Conservation (phyloP, 257 asterid species). For the Gynochthodes officinalis region DNA sequence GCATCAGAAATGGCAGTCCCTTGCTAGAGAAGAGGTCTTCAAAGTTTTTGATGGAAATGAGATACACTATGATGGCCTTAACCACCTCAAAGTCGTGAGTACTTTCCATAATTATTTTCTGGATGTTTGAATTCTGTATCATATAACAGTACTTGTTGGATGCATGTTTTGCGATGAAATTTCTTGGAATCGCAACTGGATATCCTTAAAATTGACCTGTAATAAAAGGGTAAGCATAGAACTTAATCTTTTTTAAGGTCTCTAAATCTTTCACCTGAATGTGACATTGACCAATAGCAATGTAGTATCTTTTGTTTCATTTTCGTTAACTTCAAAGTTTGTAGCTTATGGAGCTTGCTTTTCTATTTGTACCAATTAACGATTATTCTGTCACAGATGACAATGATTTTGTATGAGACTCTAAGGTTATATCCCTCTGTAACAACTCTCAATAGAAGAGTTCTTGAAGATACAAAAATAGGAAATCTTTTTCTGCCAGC, state of each 20-base stretch:
- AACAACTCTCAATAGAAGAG: constrained; percentile 10
- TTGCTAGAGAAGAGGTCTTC: constrained; percentile 42
- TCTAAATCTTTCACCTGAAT: no score
- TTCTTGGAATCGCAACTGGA: neutral
- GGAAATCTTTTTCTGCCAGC: constrained; percentile 32
- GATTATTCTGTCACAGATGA: constrained; percentile 19
- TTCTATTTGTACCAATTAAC: neutral
- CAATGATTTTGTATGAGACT: constrained; percentile 40
- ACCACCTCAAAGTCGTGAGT: constrained; percentile 41
- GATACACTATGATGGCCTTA: constrained; percentile 31
- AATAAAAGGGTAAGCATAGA: no score
- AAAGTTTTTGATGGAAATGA: constrained; percentile 23
- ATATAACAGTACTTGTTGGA: neutral
- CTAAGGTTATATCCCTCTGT: constrained; percentile 37
- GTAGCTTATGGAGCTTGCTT: no score
- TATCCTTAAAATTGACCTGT: neutral
- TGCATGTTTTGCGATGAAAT: neutral
- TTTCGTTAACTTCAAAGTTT: neutral
- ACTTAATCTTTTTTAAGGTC: no score
- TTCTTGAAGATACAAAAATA: constrained; percentile 26
- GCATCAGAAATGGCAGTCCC: constrained; percentile 40
- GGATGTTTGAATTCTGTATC: neutral
- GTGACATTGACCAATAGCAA: neutral
- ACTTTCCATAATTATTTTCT: neutral
- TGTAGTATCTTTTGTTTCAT: neutral